A percentile compares a stretch with the other conserved stretches of the same genome.
Conservation (phyloP, 192 early-diverging fungal genomes). For the Chytriomyces confervae region DNA sequence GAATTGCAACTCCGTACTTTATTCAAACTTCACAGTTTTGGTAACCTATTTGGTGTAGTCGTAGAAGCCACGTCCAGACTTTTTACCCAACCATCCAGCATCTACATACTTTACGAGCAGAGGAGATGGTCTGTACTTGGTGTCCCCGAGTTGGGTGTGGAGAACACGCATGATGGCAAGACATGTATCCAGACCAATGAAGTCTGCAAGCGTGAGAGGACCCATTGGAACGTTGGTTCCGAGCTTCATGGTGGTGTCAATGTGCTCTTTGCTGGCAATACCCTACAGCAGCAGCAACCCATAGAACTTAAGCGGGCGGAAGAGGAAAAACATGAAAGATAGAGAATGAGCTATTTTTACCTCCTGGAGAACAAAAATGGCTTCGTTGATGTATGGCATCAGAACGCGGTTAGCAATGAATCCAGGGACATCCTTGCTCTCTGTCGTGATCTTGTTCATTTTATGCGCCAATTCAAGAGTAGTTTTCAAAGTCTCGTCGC, state of each 20-base stretch:
- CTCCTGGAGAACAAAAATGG: conserved; percentile 81
- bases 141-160: conserved; percentile 87
- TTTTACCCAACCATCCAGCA: conserved; percentile 94
- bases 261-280: conserved; percentile 89
- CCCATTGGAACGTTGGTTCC: conserved; percentile 99
- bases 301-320: not conserved
- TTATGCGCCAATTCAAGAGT: conserved; percentile 78
- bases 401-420: conserved; percentile 97
- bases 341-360: conserved; percentile 46
- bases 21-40: too few relatives aligned
- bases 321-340: not conserved
- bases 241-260: conserved; percentile 98
- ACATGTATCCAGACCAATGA: conserved; percentile 98
- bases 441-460: conserved; percentile 95
- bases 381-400: conserved; percentile 99
- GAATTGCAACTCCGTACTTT: too few relatives aligned
- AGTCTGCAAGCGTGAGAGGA: conserved; percentile 94
- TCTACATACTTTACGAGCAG: conserved; percentile 94
- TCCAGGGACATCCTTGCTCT: conserved; percentile 87
- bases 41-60: conserved; percentile 57
- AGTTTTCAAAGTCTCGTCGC: conserved; percentile 65
- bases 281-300: conserved; percentile 55
- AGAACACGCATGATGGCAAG: conserved; percentile 96
- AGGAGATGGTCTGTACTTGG: conserved; percentile 93
- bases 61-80: conserved; percentile 90